phyloP scores from a whole-genome alignment of 176 grass and related monocot species.

The Paspalum notatum region DNA sequence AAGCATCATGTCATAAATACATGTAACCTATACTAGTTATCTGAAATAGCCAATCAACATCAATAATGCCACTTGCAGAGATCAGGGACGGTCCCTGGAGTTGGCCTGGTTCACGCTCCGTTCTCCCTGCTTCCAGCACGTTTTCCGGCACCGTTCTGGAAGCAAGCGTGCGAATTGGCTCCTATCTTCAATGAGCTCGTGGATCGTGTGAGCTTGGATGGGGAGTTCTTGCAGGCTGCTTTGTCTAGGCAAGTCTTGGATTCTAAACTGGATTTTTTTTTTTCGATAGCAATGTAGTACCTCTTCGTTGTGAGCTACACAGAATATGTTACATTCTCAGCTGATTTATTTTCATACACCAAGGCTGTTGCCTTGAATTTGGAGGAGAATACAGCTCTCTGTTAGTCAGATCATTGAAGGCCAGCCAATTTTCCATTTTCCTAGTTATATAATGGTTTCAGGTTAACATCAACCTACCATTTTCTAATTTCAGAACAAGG shows the following conservation, averaged over 20 bases:
- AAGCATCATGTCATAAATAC: neutral
- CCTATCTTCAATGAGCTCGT: slow-evolving; percentile 91
- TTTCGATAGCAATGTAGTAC: neutral
- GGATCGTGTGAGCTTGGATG: slow-evolving; percentile 92
- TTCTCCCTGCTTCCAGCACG: slow-evolving; percentile 62
- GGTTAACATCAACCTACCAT: neutral
- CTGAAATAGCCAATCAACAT: slow-evolving; percentile 18
- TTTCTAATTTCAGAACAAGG: slow-evolving; percentile 66
- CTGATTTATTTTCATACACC: neutral
- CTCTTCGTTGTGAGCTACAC: neutral
- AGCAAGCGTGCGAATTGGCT: slow-evolving; percentile 80
- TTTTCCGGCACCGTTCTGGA: slow-evolving; percentile 61
- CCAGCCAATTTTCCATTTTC: neutral
- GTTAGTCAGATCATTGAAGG: neutral
- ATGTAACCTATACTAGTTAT: slow-evolving; percentile 18
- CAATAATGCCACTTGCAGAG: slow-evolving; percentile 51
- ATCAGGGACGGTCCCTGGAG: slow-evolving; percentile 77
- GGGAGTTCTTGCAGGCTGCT: slow-evolving; percentile 75
- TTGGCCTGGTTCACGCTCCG: slow-evolving; percentile 89
- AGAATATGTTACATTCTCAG: neutral
- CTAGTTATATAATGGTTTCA: neutral
- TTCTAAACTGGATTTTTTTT: neutral
- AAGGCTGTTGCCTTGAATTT: neutral
- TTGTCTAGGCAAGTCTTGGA: slow-evolving; percentile 66
- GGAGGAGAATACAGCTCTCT: neutral